A percentile compares a stretch with the other conserved stretches of the same genome.
Conservation (phyloP, 352 stramenopile genomes). For the Pythium dissotocum region DNA sequence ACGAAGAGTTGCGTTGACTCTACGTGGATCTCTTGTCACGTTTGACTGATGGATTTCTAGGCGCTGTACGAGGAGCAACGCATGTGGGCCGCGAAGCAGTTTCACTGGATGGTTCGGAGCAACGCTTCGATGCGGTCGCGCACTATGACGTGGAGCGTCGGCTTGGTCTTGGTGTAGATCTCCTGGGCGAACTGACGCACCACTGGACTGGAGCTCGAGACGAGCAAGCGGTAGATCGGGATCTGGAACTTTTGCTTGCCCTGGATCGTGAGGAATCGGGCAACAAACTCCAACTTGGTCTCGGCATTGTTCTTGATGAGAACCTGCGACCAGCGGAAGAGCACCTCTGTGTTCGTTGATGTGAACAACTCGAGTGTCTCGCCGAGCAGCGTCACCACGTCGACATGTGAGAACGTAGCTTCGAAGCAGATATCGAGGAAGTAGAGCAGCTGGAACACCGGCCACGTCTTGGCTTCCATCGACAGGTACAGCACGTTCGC, state of each 20-base stretch:
- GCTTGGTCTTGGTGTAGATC: constrained; percentile 45
- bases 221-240: constrained; percentile 63
- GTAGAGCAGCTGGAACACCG: constrained; percentile 60
- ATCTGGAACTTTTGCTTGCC: constrained; percentile 86
- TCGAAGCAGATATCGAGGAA: constrained; percentile 69
- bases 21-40: background rate
- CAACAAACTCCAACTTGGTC: constrained; percentile 45
- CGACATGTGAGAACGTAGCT: constrained; percentile 37
- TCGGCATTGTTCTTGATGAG: constrained; percentile 66
- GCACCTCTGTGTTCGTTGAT: constrained; percentile 63
- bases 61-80: background rate
- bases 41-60: background rate
- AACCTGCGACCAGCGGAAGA: constrained; percentile 66
- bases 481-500: constrained; percentile 66
- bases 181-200: constrained; percentile 48
- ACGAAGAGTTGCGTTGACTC: background rate
- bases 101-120: constrained; percentile 32
- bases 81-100: background rate
- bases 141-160: constrained; percentile 77
- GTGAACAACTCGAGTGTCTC: constrained; percentile 55
- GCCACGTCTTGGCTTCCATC: constrained; percentile 58
- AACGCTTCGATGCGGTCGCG: constrained; percentile 63
- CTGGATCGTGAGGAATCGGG: constrained; percentile 60
- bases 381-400: constrained; percentile 53
- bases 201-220: constrained; percentile 37